Conservation (phyloP, 371 early-diverging fungal species). For the Gilbertella persicaria region DNA sequence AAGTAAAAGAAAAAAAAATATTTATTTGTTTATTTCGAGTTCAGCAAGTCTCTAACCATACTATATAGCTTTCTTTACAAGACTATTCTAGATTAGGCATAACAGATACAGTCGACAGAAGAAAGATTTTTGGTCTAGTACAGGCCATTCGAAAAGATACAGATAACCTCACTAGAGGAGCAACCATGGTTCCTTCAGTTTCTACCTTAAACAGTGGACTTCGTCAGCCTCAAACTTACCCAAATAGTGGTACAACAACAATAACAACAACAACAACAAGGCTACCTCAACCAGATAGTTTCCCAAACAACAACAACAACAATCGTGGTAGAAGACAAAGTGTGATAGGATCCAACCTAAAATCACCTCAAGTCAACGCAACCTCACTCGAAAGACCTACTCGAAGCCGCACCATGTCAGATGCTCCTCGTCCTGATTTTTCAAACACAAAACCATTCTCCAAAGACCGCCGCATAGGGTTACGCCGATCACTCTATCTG, state of each 20-base stretch:
- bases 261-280: constrained; percentile 4
- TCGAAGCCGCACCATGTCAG: constrained; percentile 40
- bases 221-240: constrained; percentile 29
- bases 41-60: not conserved
- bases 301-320: not conserved
- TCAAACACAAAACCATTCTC: not conserved
- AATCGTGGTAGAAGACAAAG: constrained; percentile 21
- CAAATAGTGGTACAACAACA: constrained; percentile 8
- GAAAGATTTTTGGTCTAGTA: constrained; percentile 75
- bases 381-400: constrained; percentile 16
- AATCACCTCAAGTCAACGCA: constrained; percentile 10
- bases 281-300: constrained; percentile 15
- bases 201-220: constrained; percentile 28
- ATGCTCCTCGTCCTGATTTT: constrained; percentile 33
- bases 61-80: constrained; percentile 74
- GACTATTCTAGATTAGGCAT: constrained; percentile 82
- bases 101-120: constrained; percentile 74
- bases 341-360: constrained; percentile 18
- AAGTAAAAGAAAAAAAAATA: constrained; percentile 37
- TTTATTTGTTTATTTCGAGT: not conserved
- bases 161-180: constrained; percentile 9
- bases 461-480: constrained; percentile 14
- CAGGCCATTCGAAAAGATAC: constrained; percentile 43
- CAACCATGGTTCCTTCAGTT: constrained; percentile 14
- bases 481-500: constrained; percentile 19